Evolutionary conservation across 1,284 basidiomycete species (phyloP).

Genomic region (Coniferiporia sulphurascens): DNA sequence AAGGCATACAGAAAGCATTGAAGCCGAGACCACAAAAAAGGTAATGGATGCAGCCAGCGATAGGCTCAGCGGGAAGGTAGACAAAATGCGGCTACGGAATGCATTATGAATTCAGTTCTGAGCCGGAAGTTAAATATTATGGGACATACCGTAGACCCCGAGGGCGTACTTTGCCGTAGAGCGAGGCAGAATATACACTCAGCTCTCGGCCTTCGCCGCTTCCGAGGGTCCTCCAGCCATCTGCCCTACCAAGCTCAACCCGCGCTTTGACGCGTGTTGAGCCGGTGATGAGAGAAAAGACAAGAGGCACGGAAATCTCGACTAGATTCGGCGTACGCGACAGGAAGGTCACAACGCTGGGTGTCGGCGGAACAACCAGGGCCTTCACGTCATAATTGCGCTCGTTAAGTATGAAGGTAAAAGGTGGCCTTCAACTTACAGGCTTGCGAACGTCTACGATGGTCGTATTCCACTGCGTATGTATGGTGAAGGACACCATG

Average conservation of each 20-base stretch:
- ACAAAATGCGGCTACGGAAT: constrained; percentile 54
- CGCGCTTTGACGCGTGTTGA: constrained; percentile 45
- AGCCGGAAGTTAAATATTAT: neutral
- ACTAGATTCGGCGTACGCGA: constrained; percentile 36
- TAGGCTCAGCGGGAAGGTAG: constrained; percentile 59
- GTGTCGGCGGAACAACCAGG: constrained; percentile 45
- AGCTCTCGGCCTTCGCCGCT: constrained; percentile 65
- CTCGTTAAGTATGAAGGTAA: neutral
- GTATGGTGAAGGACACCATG: constrained; percentile 61
- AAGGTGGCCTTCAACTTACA: constrained; percentile 38
- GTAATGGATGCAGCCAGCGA: constrained; percentile 39
- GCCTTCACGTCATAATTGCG: constrained; percentile 37
- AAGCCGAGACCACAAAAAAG: constrained; percentile 38
- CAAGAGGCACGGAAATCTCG: constrained; percentile 47
- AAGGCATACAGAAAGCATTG: constrained; percentile 26
- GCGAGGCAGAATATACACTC: constrained; percentile 52
- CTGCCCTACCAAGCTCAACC: constrained; percentile 62
- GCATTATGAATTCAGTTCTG: constrained; percentile 10
- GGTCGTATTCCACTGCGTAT: constrained; percentile 54
- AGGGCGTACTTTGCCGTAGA: constrained; percentile 57
- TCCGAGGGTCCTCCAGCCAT: constrained; percentile 64
- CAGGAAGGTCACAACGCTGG: constrained; percentile 33
- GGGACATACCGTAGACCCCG: constrained; percentile 57
- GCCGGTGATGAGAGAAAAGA: constrained; percentile 46
- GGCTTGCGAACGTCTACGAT: constrained; percentile 53